Evolutionary conservation across 225 moss, liverwort and hornwort species (phyloP).

Genomic region (Polytrichum formosum): DNA sequence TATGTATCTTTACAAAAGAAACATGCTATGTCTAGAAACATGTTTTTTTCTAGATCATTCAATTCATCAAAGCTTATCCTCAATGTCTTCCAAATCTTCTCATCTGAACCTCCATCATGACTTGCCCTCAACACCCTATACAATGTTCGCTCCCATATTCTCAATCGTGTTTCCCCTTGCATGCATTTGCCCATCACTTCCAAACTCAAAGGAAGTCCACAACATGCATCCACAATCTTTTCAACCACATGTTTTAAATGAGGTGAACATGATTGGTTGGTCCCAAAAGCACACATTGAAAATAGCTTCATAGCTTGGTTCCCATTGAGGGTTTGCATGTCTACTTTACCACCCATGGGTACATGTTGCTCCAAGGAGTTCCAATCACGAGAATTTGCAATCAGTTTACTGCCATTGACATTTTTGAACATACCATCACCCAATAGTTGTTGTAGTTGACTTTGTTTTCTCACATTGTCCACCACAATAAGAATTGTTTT

Average conservation of each 20-base stretch:
- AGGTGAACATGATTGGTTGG: background rate
- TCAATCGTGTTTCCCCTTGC: background rate
- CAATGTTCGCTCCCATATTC: conserved; percentile 4
- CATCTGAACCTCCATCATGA: background rate
- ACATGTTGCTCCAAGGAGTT: background rate
- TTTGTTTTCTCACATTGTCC: no score
- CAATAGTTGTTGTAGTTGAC: background rate
- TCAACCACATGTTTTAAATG: no score
- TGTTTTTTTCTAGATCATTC: background rate
- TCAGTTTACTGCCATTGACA: background rate
- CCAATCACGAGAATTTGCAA: background rate
- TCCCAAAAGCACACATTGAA: background rate
- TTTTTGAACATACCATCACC: background rate
- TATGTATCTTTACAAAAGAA: conserved; percentile 5
- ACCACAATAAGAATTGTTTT: no score
- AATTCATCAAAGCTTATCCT: conserved; percentile 6
- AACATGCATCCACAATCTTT: no score
- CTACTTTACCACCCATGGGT: background rate
- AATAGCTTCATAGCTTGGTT: background rate
- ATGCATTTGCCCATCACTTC: background rate
- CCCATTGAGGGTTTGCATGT: background rate
- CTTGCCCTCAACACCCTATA: background rate
- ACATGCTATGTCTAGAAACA: conserved; percentile 1
- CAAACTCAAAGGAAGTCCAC: conserved; percentile 8
- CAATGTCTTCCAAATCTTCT: conserved; percentile 1